phyloP scores from a whole-genome alignment of 2,329 filamentous ascomycete genomes.

The Akanthomyces uredinophilus region DNA sequence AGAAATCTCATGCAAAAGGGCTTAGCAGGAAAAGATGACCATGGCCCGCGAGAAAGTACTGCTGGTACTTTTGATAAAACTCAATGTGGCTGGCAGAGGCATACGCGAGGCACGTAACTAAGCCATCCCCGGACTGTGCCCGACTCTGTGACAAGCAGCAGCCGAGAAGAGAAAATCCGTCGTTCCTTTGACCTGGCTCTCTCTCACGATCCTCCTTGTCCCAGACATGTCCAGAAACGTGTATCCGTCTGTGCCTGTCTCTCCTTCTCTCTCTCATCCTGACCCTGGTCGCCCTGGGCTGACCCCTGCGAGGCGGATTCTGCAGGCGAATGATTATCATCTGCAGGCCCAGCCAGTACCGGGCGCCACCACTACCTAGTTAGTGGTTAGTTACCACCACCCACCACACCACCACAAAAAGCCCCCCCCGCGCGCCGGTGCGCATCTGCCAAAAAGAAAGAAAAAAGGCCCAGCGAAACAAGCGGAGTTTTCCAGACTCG shows the following conservation, averaged over 20 bases:
- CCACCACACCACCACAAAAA: background rate
- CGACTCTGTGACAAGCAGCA: background rate
- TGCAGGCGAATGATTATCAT: constrained; percentile 12
- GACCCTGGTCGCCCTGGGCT: background rate
- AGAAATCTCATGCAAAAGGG: no score
- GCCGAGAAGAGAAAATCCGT: background rate
- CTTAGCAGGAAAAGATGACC: background rate
- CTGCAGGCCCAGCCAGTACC: background rate
- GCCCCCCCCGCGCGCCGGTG: background rate
- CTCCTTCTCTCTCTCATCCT: background rate
- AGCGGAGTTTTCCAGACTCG: background rate
- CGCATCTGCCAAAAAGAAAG: background rate
- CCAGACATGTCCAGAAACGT: background rate
- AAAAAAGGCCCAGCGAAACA: background rate
- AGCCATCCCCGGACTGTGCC: background rate
- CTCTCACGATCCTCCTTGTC: background rate
- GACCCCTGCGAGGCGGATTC: background rate
- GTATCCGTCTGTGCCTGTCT: no score
- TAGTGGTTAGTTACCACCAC: no score
- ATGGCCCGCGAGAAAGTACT: background rate
- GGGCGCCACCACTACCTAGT: background rate
- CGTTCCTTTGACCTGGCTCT: background rate
- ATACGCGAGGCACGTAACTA: background rate
- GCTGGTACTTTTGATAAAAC: background rate
- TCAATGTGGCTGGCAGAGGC: background rate